Evolutionary conservation across 208 protist species (phyloP).

Genomic region (Trypanosoma lewisi): DNA sequence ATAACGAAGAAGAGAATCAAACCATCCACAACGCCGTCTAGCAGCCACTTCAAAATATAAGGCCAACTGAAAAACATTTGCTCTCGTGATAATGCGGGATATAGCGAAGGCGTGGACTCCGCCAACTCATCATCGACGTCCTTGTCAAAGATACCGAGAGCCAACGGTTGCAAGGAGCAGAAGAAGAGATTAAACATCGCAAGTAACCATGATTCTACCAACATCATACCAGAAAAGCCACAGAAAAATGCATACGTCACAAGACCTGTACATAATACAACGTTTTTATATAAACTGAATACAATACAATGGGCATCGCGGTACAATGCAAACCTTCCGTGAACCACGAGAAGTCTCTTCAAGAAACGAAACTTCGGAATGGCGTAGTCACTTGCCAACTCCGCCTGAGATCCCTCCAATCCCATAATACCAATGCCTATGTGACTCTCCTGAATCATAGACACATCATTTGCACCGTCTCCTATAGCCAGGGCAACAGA

Average conservation of each 20-base stretch:
- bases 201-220: slow-evolving; percentile 86
- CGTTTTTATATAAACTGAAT: no score
- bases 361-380: no score
- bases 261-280: no score
- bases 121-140: slow-evolving; percentile 84
- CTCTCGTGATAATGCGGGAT: slow-evolving; percentile 60
- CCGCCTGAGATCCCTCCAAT: no score
- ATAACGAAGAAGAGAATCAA: slow-evolving; percentile 56
- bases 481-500: no score
- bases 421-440: no score
- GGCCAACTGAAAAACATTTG: slow-evolving; percentile 67
- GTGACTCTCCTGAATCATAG: no score
- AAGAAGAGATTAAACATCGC: slow-evolving; percentile 83
- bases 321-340: no score
- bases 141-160: slow-evolving; percentile 84
- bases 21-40: slow-evolving; percentile 60
- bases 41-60: slow-evolving; percentile 66
- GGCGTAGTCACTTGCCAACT: no score
- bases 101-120: slow-evolving; percentile 62
- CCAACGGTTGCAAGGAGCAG: slow-evolving; percentile 71
- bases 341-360: no score
- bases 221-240: slow-evolving; percentile 82
- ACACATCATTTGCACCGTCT: no score
- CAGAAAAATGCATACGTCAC: slow-evolving; percentile 81
- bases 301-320: no score